These are phyloP conservation scores for Lathyrus aphaca DNA, from an alignment of 306 rosid species.

Conservation along the genomic window DNA sequence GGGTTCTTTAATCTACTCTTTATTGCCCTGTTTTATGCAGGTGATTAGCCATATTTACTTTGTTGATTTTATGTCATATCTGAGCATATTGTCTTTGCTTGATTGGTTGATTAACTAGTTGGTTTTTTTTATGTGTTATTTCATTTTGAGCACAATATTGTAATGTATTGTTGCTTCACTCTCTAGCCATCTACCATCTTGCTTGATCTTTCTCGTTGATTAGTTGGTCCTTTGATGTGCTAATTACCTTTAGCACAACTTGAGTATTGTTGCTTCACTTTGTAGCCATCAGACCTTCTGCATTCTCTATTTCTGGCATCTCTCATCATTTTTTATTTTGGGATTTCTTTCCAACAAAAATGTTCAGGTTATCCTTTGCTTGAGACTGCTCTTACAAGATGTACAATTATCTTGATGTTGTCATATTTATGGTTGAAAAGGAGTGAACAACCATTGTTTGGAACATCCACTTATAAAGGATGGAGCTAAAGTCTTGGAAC, in stretches of 20 bases:
- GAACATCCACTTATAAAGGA: too few species aligned
- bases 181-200: neutral
- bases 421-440: slow-evolving; percentile 79
- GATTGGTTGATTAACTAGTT: neutral
- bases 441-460: slow-evolving; percentile 66
- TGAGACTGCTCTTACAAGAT: slow-evolving; percentile 77
- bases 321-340: too few species aligned
- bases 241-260: too few species aligned
- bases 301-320: too few species aligned
- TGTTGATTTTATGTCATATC: neutral
- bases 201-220: too few species aligned
- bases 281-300: too few species aligned
- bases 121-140: neutral
- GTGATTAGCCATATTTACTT: neutral
- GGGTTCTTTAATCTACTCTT: neutral
- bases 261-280: too few species aligned
- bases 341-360: too few species aligned
- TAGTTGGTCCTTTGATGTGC: too few species aligned
- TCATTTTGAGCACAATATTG: neutral
- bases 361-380: slow-evolving; percentile 84
- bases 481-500: too few species aligned
- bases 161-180: neutral
- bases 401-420: slow-evolving; percentile 60
- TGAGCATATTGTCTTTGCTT: neutral
- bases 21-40: neutral